Base-by-base conservation (phyloP, 1,284 basidiomycete genomes). In the Cutaneotrichosporon cyanovorans region DNA sequence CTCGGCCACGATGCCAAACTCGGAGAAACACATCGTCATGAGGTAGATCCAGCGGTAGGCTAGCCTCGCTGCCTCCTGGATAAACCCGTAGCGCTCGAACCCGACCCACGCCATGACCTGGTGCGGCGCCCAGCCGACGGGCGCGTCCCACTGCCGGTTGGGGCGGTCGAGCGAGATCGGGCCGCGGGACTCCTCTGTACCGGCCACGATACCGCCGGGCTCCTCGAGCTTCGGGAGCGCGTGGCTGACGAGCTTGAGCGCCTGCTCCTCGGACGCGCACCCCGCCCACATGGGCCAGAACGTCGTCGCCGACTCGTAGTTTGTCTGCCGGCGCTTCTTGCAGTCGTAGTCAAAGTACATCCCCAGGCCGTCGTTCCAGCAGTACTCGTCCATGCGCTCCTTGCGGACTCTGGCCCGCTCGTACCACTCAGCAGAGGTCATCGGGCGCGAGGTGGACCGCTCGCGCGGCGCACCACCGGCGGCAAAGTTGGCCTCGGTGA, bases 261-360 rank as follows among this genome's bases (percentile, higher is more conserved):
- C 87, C 72, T 98, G 95, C 55, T 89, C 83, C 61, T 95, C 90
- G 60, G 85, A 90, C 20, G 92, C 89, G 71, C 90, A 90, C 11
- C 93, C 95, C 12, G 91, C 89, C 95, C 93, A 98, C 53, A 98
- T 78, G 39, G 90, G 80, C 92, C 92, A 98, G 72, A 93, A 86
- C 19, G 87, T 78, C 1, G 95, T 98, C 32, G 89, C 93, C 63
- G 84, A 87, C 75, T 98, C 95, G 65, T 97, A 98, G 58, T 90
- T 71, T 54, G 84, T 87, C 75, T 95, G 91, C 72, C 85, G 84
- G 75, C 87, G 81, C 68, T 84, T 80, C 45, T 82, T 84, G 14
- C 87, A 92, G 69, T 98, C 91, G 63, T 95, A 98, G 72, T 98
- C 93, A 66, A 89, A 95, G 78, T 92, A 98, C 63, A 97, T 76